Base-by-base conservation (phyloP, 129 eudicot genomes). In the Artemisia annua region DNA sequence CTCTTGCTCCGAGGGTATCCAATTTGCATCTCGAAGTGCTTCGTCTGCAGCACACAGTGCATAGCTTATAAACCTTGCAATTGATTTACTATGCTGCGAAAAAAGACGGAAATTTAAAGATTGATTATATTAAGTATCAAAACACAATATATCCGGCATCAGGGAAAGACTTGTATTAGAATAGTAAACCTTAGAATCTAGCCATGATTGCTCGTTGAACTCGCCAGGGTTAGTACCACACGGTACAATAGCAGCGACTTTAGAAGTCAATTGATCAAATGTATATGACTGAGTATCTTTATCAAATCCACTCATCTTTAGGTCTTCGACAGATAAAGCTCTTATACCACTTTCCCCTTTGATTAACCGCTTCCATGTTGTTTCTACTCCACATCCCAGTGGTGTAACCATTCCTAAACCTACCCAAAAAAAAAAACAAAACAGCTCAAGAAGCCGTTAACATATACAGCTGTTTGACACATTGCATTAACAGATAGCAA, bases 361-460 rank as follows among this genome's bases (percentile, higher is more conserved):
- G 13, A 95, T 80, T 22, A 95, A 76, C 0, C 87, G 92, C 60
- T 82, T 88, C 99, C 99, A 95, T 11, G 99, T 88, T 5, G 87
- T 74, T 53, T 91, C 96, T 56, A 95, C 99, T 24, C 99, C 99
- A 71, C 97, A 90, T 1, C 97, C 99, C n/a, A 95, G 82, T 7
- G 99, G 99, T 19, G 97, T 95, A 17, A 90, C 99, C 99, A 95
- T 78, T 60, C 99, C 99, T 75, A 95, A 46, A 49, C 99, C 99
- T 39, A 39, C 2, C 7, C 2, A 39, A 39, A 35, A 35, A 39
- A n/a, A n/a, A n/a, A n/a, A n/a, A n/a, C n/a, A n/a, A n/a, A n/a
- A n/a, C n/a, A 7, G 10, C 44, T 39, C 44, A 39, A 39, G 44
- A 39, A 39, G 46, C 46, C 46, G 11, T 39, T 39, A 39, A 39